A percentile compares a stretch with the other conserved stretches of the same genome.
These are phyloP conservation scores for Nemania diffusa DNA, from an alignment of 2,329 filamentous ascomycete genomes.

Conservation along the genomic window DNA sequence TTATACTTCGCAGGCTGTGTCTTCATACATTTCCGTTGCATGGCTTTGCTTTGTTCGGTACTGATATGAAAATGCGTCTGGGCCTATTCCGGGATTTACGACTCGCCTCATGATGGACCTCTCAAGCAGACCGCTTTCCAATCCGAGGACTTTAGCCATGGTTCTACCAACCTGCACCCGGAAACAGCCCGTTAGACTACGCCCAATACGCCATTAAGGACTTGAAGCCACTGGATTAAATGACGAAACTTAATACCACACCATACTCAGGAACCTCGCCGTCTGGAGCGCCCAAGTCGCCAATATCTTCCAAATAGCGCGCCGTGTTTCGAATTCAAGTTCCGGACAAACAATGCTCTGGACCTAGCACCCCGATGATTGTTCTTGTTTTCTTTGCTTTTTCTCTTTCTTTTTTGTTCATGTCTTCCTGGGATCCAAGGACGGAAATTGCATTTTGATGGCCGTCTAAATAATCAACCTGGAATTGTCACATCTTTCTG, in stretches of 20 bases:
- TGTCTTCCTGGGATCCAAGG: conserved; percentile 17
- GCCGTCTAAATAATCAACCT: conserved; percentile 24
- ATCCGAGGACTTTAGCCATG: conserved; percentile 18
- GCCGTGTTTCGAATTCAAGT: conserved; percentile 11
- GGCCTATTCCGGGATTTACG: not conserved
- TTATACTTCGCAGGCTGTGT: conserved; percentile 6
- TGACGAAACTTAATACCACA: not conserved
- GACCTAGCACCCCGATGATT: conserved; percentile 11
- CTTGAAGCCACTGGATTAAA: not conserved
- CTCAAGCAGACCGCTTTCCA: conserved; percentile 31
- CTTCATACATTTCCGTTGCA: conserved; percentile 37
- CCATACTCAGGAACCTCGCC: not conserved
- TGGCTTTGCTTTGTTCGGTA: conserved; percentile 35
- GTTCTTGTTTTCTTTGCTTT: conserved; percentile 4
- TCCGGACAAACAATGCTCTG: conserved; percentile 9
- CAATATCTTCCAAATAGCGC: not conserved
- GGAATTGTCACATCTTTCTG: conserved; percentile 10
- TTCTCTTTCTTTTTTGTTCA: conserved; percentile 25
- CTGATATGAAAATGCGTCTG: conserved; percentile 12
- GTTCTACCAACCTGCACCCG: not conserved
- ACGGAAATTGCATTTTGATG: conserved; percentile 23
- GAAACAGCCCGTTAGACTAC: conserved; percentile 4
- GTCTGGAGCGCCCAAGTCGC: not conserved
- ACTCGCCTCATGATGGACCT: not conserved
- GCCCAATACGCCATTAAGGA: not conserved